Percentiles rank a stretch among this genome's conserved stretches.
These are phyloP conservation scores for Akanthomyces lecanii DNA, from an alignment of 2,329 filamentous ascomycete species.

Conservation along the genomic window DNA sequence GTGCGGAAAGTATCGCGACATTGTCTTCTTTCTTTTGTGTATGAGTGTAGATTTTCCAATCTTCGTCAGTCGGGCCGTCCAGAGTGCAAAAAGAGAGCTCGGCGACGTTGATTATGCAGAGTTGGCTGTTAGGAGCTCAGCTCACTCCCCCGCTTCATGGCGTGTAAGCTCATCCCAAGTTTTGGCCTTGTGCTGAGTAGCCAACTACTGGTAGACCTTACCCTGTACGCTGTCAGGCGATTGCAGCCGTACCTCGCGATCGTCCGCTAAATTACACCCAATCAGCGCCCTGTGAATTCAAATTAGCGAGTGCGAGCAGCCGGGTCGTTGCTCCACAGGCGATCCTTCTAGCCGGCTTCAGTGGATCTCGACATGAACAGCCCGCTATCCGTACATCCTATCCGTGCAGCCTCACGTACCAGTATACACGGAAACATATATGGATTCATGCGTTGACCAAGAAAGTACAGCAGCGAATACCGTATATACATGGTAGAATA, in stretches of 20 bases:
- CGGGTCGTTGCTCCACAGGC: not conserved
- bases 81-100: not conserved
- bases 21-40: slow-evolving; percentile 25
- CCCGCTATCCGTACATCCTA: too few relatives aligned
- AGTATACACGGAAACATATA: too few relatives aligned
- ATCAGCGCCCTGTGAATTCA: not conserved
- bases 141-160: not conserved
- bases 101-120: not conserved
- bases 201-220: too few relatives aligned
- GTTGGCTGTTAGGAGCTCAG: not conserved
- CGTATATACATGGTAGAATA: too few relatives aligned
- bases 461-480: too few relatives aligned
- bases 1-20: slow-evolving; percentile 55
- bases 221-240: too few relatives aligned
- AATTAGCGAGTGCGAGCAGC: not conserved
- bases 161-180: not conserved
- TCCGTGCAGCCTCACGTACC: too few relatives aligned
- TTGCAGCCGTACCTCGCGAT: not conserved
- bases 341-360: not conserved
- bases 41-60: not conserved
- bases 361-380: not conserved
- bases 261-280: not conserved
- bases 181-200: not conserved
- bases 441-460: too few relatives aligned
- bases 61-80: not conserved